phyloP scores from a whole-genome alignment of 805 yeast genomes.

The Saccharomycopsis sp. region DNA sequence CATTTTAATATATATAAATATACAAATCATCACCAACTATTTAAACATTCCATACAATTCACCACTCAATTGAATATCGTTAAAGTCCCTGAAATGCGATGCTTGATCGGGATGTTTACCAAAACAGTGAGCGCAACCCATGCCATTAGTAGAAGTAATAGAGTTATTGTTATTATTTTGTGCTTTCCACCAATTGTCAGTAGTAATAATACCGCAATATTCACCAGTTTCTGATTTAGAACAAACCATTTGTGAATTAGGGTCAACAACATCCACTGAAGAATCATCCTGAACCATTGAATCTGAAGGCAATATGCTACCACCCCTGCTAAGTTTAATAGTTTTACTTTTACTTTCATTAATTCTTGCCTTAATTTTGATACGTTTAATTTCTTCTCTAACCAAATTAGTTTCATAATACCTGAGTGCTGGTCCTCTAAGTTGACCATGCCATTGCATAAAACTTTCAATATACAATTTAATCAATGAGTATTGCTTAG shows the following conservation, averaged over 20 bases:
- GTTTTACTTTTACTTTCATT: neutral
- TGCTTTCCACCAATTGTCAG: constrained; percentile 9
- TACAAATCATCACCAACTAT: neutral
- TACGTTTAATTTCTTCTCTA: constrained; percentile 4
- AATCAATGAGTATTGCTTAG: no score
- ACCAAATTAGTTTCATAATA: constrained; percentile 2
- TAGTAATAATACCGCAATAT: constrained; percentile 10
- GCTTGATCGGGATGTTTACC: no score
- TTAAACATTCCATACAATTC: constrained; percentile 5
- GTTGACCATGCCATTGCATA: constrained; percentile 6
- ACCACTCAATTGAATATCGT: constrained; percentile 1
- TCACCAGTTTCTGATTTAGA: neutral
- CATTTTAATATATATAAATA: neutral
- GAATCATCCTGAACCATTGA: neutral
- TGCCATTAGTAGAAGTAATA: no score
- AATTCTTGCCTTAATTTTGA: neutral
- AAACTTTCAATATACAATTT: constrained; percentile 10
- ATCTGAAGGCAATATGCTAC: neutral
- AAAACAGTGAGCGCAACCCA: no score
- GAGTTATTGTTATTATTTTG: neutral
- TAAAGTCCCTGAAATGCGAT: constrained; percentile 4
- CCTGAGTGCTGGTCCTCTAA: constrained; percentile 12
- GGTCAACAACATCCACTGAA: neutral
- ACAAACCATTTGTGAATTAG: no score
- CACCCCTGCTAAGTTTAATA: constrained; percentile 1